Percentiles rank a stretch among this genome's conserved stretches.
Evolutionary conservation across 2,329 filamentous ascomycete genomes (phyloP).

Genomic region (Alternaria angustiovoidea): DNA sequence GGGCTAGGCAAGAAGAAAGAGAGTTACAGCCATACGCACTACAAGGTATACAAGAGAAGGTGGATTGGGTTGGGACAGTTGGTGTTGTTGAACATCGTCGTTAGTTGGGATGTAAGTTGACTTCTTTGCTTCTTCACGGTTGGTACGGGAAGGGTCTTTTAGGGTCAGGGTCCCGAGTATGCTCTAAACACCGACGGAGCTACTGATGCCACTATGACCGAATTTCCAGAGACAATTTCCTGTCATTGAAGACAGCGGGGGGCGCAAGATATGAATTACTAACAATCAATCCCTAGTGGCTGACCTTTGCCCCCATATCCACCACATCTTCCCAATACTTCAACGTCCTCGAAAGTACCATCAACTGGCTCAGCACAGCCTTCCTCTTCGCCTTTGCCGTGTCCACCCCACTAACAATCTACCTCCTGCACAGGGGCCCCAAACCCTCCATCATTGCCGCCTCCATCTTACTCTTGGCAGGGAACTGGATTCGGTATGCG

Average conservation of each 20-base stretch:
- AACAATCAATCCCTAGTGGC: constrained; percentile 68
- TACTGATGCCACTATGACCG: neutral
- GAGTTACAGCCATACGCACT: constrained; percentile 45
- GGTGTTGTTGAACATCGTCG: constrained; percentile 87
- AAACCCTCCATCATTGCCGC: constrained; percentile 78
- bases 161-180: neutral
- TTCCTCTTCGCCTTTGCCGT: constrained; percentile 86
- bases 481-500: constrained; percentile 91
- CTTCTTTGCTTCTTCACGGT: neutral
- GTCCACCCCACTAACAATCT: constrained; percentile 74
- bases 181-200: neutral
- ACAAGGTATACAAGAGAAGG: constrained; percentile 77
- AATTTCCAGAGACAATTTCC: accelerated
- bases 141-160: neutral
- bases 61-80: constrained; percentile 89
- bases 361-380: constrained; percentile 92
- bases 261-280: neutral
- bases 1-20: constrained; percentile 19
- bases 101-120: constrained; percentile 89
- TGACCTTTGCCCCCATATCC: constrained; percentile 88
- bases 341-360: constrained; percentile 72
- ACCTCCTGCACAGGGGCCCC: constrained; percentile 80
- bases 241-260: neutral
- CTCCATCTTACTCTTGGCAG: constrained; percentile 75
- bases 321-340: constrained; percentile 79